Conservation (phyloP, 352 stramenopile genomes). For the Peronospora farinosa region DNA sequence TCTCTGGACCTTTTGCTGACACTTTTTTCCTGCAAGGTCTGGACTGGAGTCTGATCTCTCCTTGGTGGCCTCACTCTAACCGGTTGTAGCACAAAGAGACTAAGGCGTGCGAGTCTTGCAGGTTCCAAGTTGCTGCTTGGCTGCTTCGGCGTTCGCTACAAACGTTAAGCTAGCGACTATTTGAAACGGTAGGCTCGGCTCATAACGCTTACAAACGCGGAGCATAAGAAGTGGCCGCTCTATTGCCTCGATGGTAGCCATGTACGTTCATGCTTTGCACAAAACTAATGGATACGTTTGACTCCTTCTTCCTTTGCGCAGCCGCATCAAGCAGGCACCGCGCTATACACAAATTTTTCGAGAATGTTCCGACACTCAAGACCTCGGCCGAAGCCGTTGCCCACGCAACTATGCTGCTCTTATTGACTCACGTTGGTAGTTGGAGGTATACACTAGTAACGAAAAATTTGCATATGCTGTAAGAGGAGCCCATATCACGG, state of each 20-base stretch:
- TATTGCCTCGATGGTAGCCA: not conserved
- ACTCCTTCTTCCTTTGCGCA: slow-evolving; percentile 19
- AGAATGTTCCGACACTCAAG: slow-evolving; percentile 29
- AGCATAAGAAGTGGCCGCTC: not conserved
- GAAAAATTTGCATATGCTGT: not conserved
- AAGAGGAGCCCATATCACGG: not conserved
- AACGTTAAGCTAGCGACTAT: too few relatives aligned
- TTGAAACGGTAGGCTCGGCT: too few relatives aligned
- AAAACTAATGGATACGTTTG: not conserved
- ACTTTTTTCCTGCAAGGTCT: not conserved
- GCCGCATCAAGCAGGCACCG: slow-evolving; percentile 14
- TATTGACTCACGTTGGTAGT: not conserved
- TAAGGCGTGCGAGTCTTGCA: too few relatives aligned
- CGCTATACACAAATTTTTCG: slow-evolving; percentile 20
- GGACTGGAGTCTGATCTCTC: not conserved
- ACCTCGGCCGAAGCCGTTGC: slow-evolving; percentile 17
- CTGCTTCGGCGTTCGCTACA: too few relatives aligned
- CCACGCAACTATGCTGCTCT: slow-evolving; percentile 20
- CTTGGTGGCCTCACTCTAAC: too few relatives aligned
- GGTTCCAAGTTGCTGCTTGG: too few relatives aligned
- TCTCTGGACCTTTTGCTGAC: not conserved
- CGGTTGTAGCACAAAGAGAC: too few relatives aligned
- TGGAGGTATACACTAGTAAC: not conserved
- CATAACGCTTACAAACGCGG: too few relatives aligned
- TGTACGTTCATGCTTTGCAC: not conserved